Conservation (phyloP, 371 early-diverging fungal species). For the Apophysomyces variabilis region DNA sequence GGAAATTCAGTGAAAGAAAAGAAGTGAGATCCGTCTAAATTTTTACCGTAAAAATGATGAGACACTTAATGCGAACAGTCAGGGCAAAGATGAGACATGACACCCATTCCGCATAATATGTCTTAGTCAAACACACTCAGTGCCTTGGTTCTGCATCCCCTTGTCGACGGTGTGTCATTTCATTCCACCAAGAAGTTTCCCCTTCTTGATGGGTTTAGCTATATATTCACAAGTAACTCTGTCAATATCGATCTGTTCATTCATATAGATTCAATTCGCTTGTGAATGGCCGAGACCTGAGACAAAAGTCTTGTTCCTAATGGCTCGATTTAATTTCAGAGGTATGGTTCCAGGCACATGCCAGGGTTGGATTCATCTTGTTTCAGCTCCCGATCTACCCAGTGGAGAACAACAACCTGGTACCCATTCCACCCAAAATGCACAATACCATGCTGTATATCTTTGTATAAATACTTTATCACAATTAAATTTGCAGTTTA, state of each 20-base stretch:
- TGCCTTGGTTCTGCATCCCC: not conserved
- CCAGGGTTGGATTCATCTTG: conserved; percentile 4
- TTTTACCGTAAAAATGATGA: not conserved
- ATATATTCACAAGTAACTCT: not conserved
- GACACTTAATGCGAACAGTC: conserved; percentile 1
- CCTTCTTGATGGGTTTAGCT: not conserved
- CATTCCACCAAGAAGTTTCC: not conserved
- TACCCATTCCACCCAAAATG: too few relatives aligned
- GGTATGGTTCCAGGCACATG: conserved; percentile 11
- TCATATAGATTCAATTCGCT: not conserved
- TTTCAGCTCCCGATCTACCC: conserved; percentile 2
- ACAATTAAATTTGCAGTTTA: too few relatives aligned
- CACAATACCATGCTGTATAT: too few relatives aligned
- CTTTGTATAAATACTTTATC: too few relatives aligned
- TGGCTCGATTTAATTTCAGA: conserved; percentile 6
- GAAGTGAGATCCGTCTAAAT: not conserved
- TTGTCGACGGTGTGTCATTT: not conserved
- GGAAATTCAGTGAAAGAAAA: not conserved
- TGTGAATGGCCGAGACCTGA: conserved; percentile 6
- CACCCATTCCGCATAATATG: conserved; percentile 11
- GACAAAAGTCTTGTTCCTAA: conserved; percentile 7
- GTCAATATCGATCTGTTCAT: too few relatives aligned
- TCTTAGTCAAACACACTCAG: conserved; percentile 5
- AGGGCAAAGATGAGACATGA: conserved; percentile 11
- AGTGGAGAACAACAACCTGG: too few relatives aligned